Evolutionary conservation across 2,329 filamentous ascomycete genomes (phyloP), one percentile per base, ranked within the genome.

Genomic region (Teratosphaeriaceae sp.): DNA sequence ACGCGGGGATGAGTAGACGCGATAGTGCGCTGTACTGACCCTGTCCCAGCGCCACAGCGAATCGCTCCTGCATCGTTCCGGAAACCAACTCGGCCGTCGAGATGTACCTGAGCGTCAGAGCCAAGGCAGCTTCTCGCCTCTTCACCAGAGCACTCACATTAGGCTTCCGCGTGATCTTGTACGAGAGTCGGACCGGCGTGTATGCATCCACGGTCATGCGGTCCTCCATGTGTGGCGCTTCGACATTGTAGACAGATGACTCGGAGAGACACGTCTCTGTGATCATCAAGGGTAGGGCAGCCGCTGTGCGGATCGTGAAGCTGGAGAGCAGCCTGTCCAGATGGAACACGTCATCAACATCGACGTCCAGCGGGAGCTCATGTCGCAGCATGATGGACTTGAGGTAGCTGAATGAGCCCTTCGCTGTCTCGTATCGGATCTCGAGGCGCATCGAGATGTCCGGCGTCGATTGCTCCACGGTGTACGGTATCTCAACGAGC

Each of bases 271-370:
- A 74, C 50, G 85, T 86, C 42, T 76, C 76, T 35, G 85, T 73
- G 5, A 98, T 68, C 3, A 84, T 77, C 8, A 97, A 64, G 0
- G 92, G 92, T 22, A 83, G 81, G 19, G 77, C 63, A 43, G 75
- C 86, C 1, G 87, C 84, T 0, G 89, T 88, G 11, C 87, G 88
- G 40, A 98, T 83, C 12, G 86, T 94, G 62, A 98, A 98, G 8
- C 84, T 83, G 0, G 89, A 96, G 58, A 92, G 92, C 0, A 97
- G 73, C 0, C 79, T 75, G 6, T 80, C 70, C 49, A 87, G 80
- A 60, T 95, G 94, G 71, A 97, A 97, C 21, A 94, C 79, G 55
- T 98, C 92, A 57, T 97, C 89, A 5, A 98, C 92, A 52, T 97
- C 97, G 49, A 98, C 92, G 2, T 90, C 89, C 3, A 98, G 73